Conservation (phyloP, 176 grass and related monocot genomes). For the Aegilops bicornis region DNA sequence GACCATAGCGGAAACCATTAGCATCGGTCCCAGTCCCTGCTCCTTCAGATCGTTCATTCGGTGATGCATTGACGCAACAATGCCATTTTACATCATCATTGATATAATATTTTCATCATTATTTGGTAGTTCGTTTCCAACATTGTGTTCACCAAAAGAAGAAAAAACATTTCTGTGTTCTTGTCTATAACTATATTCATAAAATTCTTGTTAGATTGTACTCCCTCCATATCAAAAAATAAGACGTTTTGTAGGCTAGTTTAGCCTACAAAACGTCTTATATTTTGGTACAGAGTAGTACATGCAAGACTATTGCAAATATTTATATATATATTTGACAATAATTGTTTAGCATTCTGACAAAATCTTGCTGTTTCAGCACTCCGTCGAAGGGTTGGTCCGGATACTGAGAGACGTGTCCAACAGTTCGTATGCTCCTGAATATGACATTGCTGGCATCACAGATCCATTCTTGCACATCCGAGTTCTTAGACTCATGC, state of each 20-base stretch:
- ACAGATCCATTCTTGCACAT: conserved; percentile 98
- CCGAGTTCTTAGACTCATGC: conserved; percentile 83
- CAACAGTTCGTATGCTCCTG: conserved; percentile 97
- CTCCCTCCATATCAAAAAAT: too few relatives aligned
- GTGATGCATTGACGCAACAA: not conserved
- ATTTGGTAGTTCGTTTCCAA: not conserved
- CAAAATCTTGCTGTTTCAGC: conserved; percentile 52
- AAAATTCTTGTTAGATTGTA: not conserved
- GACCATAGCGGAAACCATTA: not conserved
- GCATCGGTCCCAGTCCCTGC: not conserved
- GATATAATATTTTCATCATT: not conserved
- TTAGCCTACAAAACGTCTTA: too few relatives aligned
- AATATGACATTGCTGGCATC: conserved; percentile 94
- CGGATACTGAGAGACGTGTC: conserved; percentile 91
- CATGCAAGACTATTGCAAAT: not conserved
- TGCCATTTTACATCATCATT: conserved; percentile 10
- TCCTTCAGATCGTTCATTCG: conserved; percentile 6
- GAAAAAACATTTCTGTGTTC: not conserved
- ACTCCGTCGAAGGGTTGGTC: conserved; percentile 78
- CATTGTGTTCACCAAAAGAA: not conserved
- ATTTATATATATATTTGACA: not conserved
- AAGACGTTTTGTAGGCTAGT: too few relatives aligned
- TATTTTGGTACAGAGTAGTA: too few relatives aligned
- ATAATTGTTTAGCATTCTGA: conserved; percentile 24
- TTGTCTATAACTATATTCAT: not conserved